phyloP scores from a whole-genome alignment of 352 stramenopile species.

The Phytophthora hybrid region DNA sequence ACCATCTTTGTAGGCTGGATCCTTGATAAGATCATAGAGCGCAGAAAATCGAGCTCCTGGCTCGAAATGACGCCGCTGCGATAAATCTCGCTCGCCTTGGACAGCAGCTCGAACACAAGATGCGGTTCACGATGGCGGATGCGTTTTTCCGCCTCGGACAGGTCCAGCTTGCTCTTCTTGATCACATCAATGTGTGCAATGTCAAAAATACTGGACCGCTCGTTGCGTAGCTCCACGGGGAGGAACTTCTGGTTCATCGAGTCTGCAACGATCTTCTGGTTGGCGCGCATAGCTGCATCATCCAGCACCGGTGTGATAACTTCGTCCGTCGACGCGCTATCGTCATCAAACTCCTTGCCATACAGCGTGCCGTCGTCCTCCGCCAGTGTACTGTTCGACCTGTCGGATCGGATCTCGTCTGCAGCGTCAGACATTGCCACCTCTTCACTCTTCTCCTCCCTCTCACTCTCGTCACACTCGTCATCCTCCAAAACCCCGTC shows the following conservation, averaged over 20 bases:
- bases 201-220: slow-evolving; percentile 65
- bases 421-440: slow-evolving; percentile 17
- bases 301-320: slow-evolving; percentile 64
- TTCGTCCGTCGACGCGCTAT: slow-evolving; percentile 62
- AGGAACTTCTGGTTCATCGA: slow-evolving; percentile 89
- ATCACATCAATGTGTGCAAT: slow-evolving; percentile 86
- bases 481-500: slow-evolving; percentile 45
- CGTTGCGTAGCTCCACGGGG: slow-evolving; percentile 65
- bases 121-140: slow-evolving; percentile 87
- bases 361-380: slow-evolving; percentile 88
- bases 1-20: slow-evolving; percentile 90
- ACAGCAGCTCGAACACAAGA: slow-evolving; percentile 82
- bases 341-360: slow-evolving; percentile 76
- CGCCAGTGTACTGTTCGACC: slow-evolving; percentile 69
- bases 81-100: slow-evolving; percentile 88
- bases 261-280: slow-evolving; percentile 80
- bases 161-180: slow-evolving; percentile 82
- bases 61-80: slow-evolving; percentile 81
- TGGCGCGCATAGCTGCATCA: slow-evolving; percentile 62
- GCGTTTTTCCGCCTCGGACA: slow-evolving; percentile 82
- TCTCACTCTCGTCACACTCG: slow-evolving; percentile 61
- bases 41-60: slow-evolving; percentile 79
- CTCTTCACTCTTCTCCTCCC: slow-evolving; percentile 42
- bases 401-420: slow-evolving; percentile 59
- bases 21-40: slow-evolving; percentile 78